Conservation (phyloP, 768 basidiomycete species). For the Amanita rimosa region DNA sequence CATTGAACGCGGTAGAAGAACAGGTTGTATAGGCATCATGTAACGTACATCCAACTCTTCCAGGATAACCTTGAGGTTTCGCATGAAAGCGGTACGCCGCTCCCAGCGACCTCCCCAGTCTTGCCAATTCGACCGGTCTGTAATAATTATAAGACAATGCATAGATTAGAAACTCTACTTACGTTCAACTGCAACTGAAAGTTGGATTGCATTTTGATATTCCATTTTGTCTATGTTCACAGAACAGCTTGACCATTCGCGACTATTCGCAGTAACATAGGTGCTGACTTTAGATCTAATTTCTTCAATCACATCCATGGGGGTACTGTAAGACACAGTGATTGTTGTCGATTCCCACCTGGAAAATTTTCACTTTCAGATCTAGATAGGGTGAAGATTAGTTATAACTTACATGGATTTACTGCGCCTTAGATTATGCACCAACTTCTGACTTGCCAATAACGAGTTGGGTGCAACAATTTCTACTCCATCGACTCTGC, state of each 20-base stretch:
- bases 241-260: conserved; percentile 58
- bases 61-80: conserved; percentile 53
- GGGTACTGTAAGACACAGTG: conserved; percentile 57
- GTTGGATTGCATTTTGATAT: conserved; percentile 57
- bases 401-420: conserved; percentile 49
- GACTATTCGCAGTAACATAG: conserved; percentile 51
- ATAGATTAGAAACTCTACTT: conserved; percentile 16
- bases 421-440: conserved; percentile 69
- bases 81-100: conserved; percentile 69
- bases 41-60: conserved; percentile 71
- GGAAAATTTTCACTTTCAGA: background rate
- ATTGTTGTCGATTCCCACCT: conserved; percentile 64
- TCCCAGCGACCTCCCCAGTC: conserved; percentile 78
- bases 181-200: conserved; percentile 67
- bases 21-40: conserved; percentile 61
- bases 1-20: conserved; percentile 33
- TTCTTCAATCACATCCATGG: conserved; percentile 60
- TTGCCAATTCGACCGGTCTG: conserved; percentile 77
- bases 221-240: conserved; percentile 77
- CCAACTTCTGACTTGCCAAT: conserved; percentile 56
- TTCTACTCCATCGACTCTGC: conserved; percentile 72
- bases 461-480: conserved; percentile 71
- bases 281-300: conserved; percentile 44
- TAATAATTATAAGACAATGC: background rate
- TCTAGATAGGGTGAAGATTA: background rate